Evolutionary conservation across 495 filamentous ascomycete species (phyloP).

Genomic region (Penicillium egyptiacum): DNA sequence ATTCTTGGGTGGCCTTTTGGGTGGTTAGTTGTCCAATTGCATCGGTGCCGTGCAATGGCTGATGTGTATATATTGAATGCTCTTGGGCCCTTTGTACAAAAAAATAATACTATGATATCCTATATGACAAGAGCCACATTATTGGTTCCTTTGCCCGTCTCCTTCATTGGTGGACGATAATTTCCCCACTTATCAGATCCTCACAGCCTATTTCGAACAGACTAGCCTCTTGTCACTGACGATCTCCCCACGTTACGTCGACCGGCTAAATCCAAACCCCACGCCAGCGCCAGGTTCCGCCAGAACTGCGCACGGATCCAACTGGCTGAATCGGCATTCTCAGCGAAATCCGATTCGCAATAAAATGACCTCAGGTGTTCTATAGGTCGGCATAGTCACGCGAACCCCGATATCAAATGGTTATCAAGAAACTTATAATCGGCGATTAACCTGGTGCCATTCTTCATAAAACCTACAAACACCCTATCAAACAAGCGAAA

Average conservation of each 20-base stretch:
- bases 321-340: slow-evolving; percentile 12
- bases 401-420: not conserved
- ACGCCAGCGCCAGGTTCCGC: not conserved
- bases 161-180: slow-evolving; percentile 17
- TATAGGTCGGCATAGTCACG: not conserved
- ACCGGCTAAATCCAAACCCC: slow-evolving; percentile 11
- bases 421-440: not conserved
- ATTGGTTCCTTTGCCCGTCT: not conserved
- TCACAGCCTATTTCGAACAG: not conserved
- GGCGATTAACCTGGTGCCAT: not conserved
- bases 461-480: not conserved
- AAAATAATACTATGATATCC: slow-evolving; percentile 7
- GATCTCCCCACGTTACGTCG: slow-evolving; percentile 5
- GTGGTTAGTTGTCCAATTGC: slow-evolving; percentile 11
- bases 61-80: slow-evolving; percentile 7
- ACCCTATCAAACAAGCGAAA: not conserved
- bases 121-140: slow-evolving; percentile 3
- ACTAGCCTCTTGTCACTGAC: not conserved
- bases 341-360: slow-evolving; percentile 1
- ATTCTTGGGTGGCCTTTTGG: slow-evolving; percentile 22
- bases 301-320: not conserved
- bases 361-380: not conserved
- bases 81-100: slow-evolving; percentile 13
- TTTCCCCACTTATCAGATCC: slow-evolving; percentile 15
- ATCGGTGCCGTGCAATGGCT: not conserved